Conservation (phyloP, 495 filamentous ascomycete species). For the Lophiotrema nucula region DNA sequence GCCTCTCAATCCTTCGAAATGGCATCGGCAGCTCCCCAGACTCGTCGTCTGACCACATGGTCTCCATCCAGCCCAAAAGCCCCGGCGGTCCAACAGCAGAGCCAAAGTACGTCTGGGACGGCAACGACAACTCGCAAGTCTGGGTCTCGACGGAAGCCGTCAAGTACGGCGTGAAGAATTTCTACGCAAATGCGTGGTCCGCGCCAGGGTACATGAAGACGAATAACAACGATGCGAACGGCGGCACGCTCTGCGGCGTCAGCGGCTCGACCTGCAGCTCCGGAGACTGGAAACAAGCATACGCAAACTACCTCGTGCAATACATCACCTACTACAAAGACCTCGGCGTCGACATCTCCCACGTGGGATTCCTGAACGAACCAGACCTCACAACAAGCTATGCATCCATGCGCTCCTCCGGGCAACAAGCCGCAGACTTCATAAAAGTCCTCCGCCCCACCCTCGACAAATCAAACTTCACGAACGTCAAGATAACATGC, state of each 20-base stretch:
- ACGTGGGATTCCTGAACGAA: slow-evolving; percentile 33
- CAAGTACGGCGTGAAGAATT: slow-evolving; percentile 17
- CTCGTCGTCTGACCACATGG: slow-evolving; percentile 45
- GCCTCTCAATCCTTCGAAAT: slow-evolving; percentile 29
- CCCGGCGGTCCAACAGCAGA: slow-evolving; percentile 20
- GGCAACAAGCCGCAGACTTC: slow-evolving; percentile 30
- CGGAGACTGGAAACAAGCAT: slow-evolving; percentile 34
- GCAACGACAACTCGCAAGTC: slow-evolving; percentile 30
- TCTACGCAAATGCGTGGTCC: slow-evolving; percentile 32
- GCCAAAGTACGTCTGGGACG: slow-evolving; percentile 30
- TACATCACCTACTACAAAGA: slow-evolving; percentile 32
- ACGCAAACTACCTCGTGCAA: slow-evolving; percentile 31
- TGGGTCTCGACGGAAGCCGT: slow-evolving; percentile 28
- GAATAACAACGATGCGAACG: slow-evolving; percentile 27
- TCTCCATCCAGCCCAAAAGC: slow-evolving; percentile 35
- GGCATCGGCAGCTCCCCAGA: slow-evolving; percentile 27
- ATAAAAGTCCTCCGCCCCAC: slow-evolving; percentile 33
- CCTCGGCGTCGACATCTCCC: slow-evolving; percentile 19
- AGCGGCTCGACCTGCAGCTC: slow-evolving; percentile 13
- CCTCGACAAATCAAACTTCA: slow-evolving; percentile 12
- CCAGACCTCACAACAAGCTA: slow-evolving; percentile 30
- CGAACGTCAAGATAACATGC: slow-evolving; percentile 19
- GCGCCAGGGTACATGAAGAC: slow-evolving; percentile 34
- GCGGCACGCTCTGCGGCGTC: slow-evolving; percentile 29
- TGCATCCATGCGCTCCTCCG: slow-evolving; percentile 27